Evolutionary conservation across 805 yeast genomes (phyloP).

Genomic region (Candida wancherniae): DNA sequence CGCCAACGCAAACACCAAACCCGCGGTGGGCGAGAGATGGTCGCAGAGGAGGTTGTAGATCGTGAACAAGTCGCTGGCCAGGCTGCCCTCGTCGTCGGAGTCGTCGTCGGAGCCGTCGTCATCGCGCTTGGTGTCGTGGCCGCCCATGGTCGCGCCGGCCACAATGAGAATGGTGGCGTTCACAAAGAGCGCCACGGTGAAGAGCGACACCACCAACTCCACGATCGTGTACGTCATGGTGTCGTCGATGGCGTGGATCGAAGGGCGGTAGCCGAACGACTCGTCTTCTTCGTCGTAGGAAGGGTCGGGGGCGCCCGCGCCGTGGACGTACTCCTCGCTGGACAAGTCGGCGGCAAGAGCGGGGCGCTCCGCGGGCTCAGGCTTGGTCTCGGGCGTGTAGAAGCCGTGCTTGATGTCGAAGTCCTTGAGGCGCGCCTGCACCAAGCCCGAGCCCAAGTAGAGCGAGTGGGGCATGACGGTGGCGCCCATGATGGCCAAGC

Average conservation of each 20-base stretch:
- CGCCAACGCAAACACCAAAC: slow-evolving; percentile 83
- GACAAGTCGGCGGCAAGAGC: slow-evolving; percentile 3
- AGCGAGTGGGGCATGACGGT: slow-evolving; percentile 94
- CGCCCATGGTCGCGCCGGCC: slow-evolving; percentile 79
- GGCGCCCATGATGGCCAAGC: slow-evolving; percentile 86
- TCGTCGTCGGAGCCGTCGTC: slow-evolving; percentile 17
- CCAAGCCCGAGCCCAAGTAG: slow-evolving; percentile 81
- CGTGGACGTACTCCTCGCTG: slow-evolving; percentile 10
- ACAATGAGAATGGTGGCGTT: slow-evolving; percentile 86
- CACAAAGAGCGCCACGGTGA: slow-evolving; percentile 88
- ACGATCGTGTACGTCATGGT: slow-evolving; percentile 77
- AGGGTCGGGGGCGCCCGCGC: slow-evolving; percentile 5
- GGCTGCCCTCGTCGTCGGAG: slow-evolving; percentile 30
- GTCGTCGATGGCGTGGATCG: slow-evolving; percentile 73
- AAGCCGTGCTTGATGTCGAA: slow-evolving; percentile 64
- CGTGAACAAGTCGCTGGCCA: slow-evolving; percentile 70
- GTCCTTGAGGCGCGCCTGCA: slow-evolving; percentile 76
- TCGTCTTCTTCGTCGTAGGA: slow-evolving; percentile 19
- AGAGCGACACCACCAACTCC: slow-evolving; percentile 75
- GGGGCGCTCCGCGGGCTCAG: neutral
- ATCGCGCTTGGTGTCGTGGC: slow-evolving; percentile 13
- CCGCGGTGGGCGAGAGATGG: slow-evolving; percentile 81
- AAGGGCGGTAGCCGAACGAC: slow-evolving; percentile 56
- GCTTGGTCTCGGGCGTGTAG: slow-evolving; percentile 29
- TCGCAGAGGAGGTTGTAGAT: slow-evolving; percentile 66